Base-by-base conservation (phyloP, 805 yeast genomes). In the Lipomyces spencermartinsiae region DNA sequence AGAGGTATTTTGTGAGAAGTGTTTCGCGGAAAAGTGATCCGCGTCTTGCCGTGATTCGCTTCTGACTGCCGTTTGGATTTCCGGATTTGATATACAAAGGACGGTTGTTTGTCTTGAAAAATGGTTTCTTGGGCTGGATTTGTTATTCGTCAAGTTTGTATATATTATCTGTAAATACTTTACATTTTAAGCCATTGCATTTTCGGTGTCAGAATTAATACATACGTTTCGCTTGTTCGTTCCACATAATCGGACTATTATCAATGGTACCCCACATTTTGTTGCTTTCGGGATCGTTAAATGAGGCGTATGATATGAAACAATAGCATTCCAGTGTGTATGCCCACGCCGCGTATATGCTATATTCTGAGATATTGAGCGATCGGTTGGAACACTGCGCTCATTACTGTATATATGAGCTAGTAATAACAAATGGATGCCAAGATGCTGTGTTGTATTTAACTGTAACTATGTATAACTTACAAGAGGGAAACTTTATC, bases 1-100 rank as follows among this genome's bases (percentile, higher is more conserved):
- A n/a, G 71, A 67, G 19, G 67, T 62, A 4, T 68, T 51, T 43
- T 68, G 71, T 55, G 56, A 33, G 8, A 54, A 37, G 49, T 68
- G 71, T 57, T 63, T 49, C 46, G 12, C 55, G 49, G 61, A 63
- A 9, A 58, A 51, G 61, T 59, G 54, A 59, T 16, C 34, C 5
- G 39, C 35, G 16, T 34, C 34, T 59, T 14, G 12, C 16, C 39
- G 2, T 59, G 55, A 25, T 22, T 46, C 22, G 22, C n/a, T 43
- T 16, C 49, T 43, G 22, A 19, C 22, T 43, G 49, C 49, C 19
- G 16, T 16, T 43, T 43, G 49, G n/a, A 43, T 43, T 43, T 43
- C 22, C 9, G 49, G 9, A n/a, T n/a, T 43, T 43, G 22, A 43
- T 43, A 9, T 43, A 43, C 19, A 16, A 43, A 16, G 49, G 22